These are phyloP conservation scores for Mortierella sp. DNA, from an alignment of 371 early-diverging fungal species.

Conservation along the genomic window DNA sequence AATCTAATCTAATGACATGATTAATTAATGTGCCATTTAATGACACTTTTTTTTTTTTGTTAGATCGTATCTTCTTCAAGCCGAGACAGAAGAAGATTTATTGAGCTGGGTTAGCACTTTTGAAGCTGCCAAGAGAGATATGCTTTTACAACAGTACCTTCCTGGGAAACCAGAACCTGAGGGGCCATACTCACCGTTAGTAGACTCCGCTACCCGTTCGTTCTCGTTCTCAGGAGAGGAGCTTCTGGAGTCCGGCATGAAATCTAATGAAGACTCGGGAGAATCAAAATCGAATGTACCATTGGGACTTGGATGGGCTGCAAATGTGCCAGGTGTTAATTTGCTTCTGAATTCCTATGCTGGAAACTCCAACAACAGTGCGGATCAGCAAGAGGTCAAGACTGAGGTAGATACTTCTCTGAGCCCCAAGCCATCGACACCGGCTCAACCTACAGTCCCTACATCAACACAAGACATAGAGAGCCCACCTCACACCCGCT, in stretches of 20 bases:
- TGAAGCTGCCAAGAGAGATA: slow-evolving; percentile 68
- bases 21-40: not conserved
- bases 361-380: slow-evolving; percentile 7
- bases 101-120: slow-evolving; percentile 75
- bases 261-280: slow-evolving; percentile 9
- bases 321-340: slow-evolving; percentile 51
- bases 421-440: not conserved
- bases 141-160: slow-evolving; percentile 27
- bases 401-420: not conserved
- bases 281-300: slow-evolving; percentile 23
- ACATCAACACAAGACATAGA: not conserved
- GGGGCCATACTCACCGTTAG: slow-evolving; percentile 50
- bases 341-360: slow-evolving; percentile 35
- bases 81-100: slow-evolving; percentile 80
- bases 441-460: not conserved
- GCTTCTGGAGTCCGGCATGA: slow-evolving; percentile 3
- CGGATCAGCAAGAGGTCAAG: not conserved
- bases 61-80: slow-evolving; percentile 69
- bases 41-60: not conserved
- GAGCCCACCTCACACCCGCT: not conserved
- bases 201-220: slow-evolving; percentile 24
- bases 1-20: not conserved
- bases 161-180: slow-evolving; percentile 37
- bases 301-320: slow-evolving; percentile 44
- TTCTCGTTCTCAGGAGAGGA: slow-evolving; percentile 48